These are phyloP conservation scores for Entoloma clypeatum DNA, from an alignment of 1,284 basidiomycete species.

Conservation along the genomic window DNA sequence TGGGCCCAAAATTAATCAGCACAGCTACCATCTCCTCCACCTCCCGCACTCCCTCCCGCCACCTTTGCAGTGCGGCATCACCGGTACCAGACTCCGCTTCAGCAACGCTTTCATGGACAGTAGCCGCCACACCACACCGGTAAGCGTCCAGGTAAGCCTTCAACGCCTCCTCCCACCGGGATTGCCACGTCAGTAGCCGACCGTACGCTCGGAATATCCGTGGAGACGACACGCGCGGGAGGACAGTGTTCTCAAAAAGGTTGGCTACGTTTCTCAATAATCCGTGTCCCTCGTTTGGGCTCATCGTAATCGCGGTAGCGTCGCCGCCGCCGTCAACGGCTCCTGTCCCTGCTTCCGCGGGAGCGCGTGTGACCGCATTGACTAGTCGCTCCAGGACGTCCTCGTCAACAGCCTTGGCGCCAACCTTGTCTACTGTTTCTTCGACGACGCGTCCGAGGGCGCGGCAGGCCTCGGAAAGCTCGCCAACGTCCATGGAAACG, in stretches of 20 bases:
- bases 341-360: slow-evolving; percentile 31
- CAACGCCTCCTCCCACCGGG: slow-evolving; percentile 70
- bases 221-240: slow-evolving; percentile 69
- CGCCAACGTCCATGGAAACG: slow-evolving; percentile 89
- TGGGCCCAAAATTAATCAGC: slow-evolving; percentile 78
- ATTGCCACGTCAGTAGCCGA: slow-evolving; percentile 72
- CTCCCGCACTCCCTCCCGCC: slow-evolving; percentile 72
- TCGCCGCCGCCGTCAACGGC: slow-evolving; percentile 14
- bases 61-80: slow-evolving; percentile 63
- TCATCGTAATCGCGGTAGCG: slow-evolving; percentile 26
- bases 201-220: slow-evolving; percentile 81
- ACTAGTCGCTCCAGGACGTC: slow-evolving; percentile 87
- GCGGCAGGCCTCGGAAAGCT: slow-evolving; percentile 83
- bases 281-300: slow-evolving; percentile 67
- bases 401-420: slow-evolving; percentile 65
- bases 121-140: slow-evolving; percentile 66
- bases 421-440: slow-evolving; percentile 65
- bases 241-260: slow-evolving; percentile 74
- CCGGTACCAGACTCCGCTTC: too few relatives aligned
- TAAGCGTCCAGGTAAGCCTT: slow-evolving; percentile 84
- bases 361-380: slow-evolving; percentile 72
- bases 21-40: slow-evolving; percentile 83
- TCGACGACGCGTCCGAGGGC: slow-evolving; percentile 84
- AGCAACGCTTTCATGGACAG: too few relatives aligned
- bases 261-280: slow-evolving; percentile 57